Evolutionary conservation across 1,284 basidiomycete genomes (phyloP).

Genomic region (Cutaneotrichosporon sp.): DNA sequence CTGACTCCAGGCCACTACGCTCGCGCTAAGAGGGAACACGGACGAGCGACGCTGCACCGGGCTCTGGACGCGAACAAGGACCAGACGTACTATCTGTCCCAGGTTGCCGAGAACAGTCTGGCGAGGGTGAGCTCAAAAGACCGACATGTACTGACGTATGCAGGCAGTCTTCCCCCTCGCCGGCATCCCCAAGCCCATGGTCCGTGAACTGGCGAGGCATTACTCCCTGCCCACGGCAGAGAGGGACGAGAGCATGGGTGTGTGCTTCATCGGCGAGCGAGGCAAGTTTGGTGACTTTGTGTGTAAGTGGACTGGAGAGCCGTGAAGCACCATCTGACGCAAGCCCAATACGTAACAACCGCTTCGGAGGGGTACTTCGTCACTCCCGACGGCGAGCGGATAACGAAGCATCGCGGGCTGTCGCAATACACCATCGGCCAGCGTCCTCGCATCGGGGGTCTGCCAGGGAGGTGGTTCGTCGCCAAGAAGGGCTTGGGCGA

Average conservation of each 20-base stretch:
- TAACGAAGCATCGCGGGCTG: slow-evolving; percentile 69
- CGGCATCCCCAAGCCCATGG: slow-evolving; percentile 60
- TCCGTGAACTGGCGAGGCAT: slow-evolving; percentile 69
- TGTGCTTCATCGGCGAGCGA: slow-evolving; percentile 92
- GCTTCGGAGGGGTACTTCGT: slow-evolving; percentile 61
- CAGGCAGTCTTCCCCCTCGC: slow-evolving; percentile 77
- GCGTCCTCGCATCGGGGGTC: slow-evolving; percentile 62
- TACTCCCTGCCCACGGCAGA: slow-evolving; percentile 69
- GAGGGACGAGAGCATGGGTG: slow-evolving; percentile 84
- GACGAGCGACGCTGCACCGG: slow-evolving; percentile 59
- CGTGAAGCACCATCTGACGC: neutral
- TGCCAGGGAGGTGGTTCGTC: slow-evolving; percentile 66
- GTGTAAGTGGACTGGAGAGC: too few species aligned
- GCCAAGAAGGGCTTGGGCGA: slow-evolving; percentile 60
- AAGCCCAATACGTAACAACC: slow-evolving; percentile 72
- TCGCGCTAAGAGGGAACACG: slow-evolving; percentile 55
- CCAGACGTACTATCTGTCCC: slow-evolving; percentile 89
- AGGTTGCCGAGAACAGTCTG: slow-evolving; percentile 63
- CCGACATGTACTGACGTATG: neutral
- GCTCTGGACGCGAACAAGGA: slow-evolving; percentile 71
- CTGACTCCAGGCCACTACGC: slow-evolving; percentile 75
- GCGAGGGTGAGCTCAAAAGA: slow-evolving; percentile 31
- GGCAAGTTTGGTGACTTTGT: slow-evolving; percentile 69
- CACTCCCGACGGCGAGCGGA: slow-evolving; percentile 55
- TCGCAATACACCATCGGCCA: slow-evolving; percentile 90